Evolutionary conservation across 2,329 filamentous ascomycete species (phyloP), one percentile per base, ranked within the genome.

Genomic region (Diaporthe capsici): DNA sequence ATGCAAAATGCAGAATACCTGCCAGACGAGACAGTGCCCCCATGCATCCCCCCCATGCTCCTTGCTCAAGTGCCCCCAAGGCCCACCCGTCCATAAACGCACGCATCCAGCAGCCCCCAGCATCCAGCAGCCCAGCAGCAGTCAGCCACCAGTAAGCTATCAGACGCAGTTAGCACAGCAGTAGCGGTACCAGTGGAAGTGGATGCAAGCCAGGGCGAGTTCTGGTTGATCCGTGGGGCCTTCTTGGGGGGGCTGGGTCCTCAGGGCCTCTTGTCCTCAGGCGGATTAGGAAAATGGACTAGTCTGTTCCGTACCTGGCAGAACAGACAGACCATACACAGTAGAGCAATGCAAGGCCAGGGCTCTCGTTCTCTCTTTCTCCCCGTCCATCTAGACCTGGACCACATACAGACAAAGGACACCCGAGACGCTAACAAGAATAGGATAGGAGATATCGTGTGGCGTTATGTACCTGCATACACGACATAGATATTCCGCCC

Each of bases 41-140:
- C 49, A 51, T 51, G 49, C 22, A 1, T 31, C 17, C 57, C 44
- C 44, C 44, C 44, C 44, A 44, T 44, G 42, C 44, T 17, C 44
- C 57, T 8, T 63, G 15, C 58, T 28, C 37, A 25, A 28, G 10
- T 63, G 37, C 15, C 58, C 58, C 60, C 60, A 31, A 67, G 65
- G 22, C 65, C 47, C 47, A 53, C 65, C 65, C 42, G 65, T 34
- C 65, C 25, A 25, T 6, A 20, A 34, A 37, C 63, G 63, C 63
- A 67, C 63, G 63, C 63, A 67, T 20, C 31, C 63, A 51, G 20
- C 63, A 67, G 63, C 63, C 61, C 20, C 22, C 42, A 55, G 51
- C 25, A 20, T 7, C 25, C 17, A 13, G 4, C 17, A 49, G 10
- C 8, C 42, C 61, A n/a, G 12, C 61, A 28, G 12, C 31, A 17